phyloP scores from a whole-genome alignment of 2,329 filamentous ascomycete genomes.

The Ophiosphaerella narmari region DNA sequence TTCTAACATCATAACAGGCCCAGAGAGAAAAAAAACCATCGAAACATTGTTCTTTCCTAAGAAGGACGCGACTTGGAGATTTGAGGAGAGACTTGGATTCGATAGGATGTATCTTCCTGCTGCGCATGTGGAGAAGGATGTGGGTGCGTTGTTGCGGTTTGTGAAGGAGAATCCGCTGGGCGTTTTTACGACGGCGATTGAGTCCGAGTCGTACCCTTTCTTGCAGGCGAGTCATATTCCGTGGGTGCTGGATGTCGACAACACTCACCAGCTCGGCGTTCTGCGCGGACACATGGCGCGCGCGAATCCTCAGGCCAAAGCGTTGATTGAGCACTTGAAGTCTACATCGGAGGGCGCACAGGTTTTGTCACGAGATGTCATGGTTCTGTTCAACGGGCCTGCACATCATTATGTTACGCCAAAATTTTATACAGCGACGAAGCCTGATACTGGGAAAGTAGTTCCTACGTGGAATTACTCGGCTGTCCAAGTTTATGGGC shows the following conservation, averaged over 20 bases:
- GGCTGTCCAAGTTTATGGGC: conserved; percentile 67
- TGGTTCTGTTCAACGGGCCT: conserved; percentile 65
- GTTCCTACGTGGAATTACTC: conserved; percentile 75
- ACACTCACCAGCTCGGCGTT: conserved; percentile 38
- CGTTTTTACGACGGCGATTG: conserved; percentile 65
- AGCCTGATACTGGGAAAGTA: conserved; percentile 67
- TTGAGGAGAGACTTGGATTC: too few relatives aligned
- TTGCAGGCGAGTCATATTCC: conserved; percentile 33
- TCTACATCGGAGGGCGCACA: conserved; percentile 10
- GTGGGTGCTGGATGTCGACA: conserved; percentile 44
- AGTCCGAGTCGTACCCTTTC: conserved; percentile 18
- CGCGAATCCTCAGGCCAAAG: conserved; percentile 67
- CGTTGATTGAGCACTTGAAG: conserved; percentile 60
- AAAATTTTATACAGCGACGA: conserved; percentile 67
- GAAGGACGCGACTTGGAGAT: too few relatives aligned
- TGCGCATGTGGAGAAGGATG: too few relatives aligned
- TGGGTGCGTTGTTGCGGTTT: too few relatives aligned
- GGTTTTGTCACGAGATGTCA: conserved; percentile 56
- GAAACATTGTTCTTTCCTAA: too few relatives aligned
- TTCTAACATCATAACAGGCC: too few relatives aligned
- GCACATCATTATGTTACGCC: conserved; percentile 69
- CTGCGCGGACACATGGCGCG: conserved; percentile 67
- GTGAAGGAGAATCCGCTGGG: conserved; percentile 57
- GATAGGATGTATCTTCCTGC: too few relatives aligned
- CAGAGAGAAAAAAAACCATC: too few relatives aligned